Percentiles rank a stretch among this genome's conserved stretches.
phyloP scores from a whole-genome alignment of 2,329 filamentous ascomycete genomes.

The Exophiala phaeomuriformis region DNA sequence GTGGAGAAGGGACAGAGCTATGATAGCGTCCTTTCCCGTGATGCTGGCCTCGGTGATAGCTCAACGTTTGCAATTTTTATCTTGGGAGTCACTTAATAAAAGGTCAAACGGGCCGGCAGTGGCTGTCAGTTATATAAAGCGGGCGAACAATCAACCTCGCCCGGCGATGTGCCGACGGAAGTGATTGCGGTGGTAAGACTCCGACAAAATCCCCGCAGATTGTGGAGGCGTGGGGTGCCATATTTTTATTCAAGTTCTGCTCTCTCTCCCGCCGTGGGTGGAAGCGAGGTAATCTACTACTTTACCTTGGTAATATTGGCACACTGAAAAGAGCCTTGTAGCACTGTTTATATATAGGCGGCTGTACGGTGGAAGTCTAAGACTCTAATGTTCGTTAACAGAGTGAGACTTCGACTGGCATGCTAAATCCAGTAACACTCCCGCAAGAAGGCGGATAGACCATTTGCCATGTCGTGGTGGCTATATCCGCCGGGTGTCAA shows the following conservation, averaged over 20 bases:
- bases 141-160: constrained; percentile 4
- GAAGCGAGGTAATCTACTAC: no score
- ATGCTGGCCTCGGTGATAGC: neutral
- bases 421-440: no score
- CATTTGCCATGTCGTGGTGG: no score
- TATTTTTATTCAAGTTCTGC: neutral
- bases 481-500: no score
- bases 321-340: no score
- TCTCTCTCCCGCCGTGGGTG: no score
- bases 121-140: constrained; percentile 5
- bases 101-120: neutral
- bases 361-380: no score
- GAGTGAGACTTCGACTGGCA: no score
- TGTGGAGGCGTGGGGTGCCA: constrained; percentile 15
- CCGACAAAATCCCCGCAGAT: neutral
- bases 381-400: no score
- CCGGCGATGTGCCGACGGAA: constrained; percentile 13
- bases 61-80: neutral
- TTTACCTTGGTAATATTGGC: no score
- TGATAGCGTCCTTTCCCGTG: neutral
- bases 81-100: neutral
- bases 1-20: neutral
- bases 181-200: neutral
- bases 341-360: no score
- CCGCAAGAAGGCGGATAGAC: no score